Conservation (phyloP, 345 rosid genomes). For the Clausena lansium region DNA sequence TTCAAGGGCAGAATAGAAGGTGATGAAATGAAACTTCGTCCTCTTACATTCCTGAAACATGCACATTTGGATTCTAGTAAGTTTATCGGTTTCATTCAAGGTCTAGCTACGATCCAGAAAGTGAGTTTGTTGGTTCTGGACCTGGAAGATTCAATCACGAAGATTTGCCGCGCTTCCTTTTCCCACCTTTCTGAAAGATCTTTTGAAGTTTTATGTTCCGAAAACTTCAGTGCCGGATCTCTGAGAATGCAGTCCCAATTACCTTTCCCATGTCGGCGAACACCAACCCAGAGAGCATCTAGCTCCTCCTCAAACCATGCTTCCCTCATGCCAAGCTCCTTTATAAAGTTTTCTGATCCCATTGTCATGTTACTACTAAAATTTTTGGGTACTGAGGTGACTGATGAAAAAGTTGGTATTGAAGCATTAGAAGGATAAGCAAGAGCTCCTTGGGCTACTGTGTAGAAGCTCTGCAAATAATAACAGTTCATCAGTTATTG, state of each 20-base stretch:
- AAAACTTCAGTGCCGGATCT: slow-evolving; percentile 12
- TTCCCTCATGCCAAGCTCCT: background rate
- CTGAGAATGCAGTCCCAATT: slow-evolving; percentile 17
- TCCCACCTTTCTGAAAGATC: slow-evolving; percentile 17
- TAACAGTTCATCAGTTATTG: background rate
- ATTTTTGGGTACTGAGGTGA: background rate
- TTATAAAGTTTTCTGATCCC: background rate
- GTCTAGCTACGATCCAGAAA: background rate
- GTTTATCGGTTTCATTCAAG: background rate
- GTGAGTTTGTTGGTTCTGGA: background rate
- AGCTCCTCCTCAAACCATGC: slow-evolving; percentile 25
- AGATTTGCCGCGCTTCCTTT: slow-evolving; percentile 6
- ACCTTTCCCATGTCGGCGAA: slow-evolving; percentile 17
- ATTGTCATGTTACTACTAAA: background rate
- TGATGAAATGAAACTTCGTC: background rate
- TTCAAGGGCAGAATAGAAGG: background rate
- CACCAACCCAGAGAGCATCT: slow-evolving; percentile 25
- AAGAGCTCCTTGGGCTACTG: background rate
- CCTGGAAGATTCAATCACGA: background rate
- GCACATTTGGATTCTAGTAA: background rate
- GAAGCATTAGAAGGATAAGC: background rate
- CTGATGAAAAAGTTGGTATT: background rate
- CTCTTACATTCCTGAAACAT: background rate
- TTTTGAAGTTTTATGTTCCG: background rate
- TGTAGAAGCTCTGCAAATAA: background rate